phyloP scores from a whole-genome alignment of 345 rosid genomes.

The Linum trigynum region DNA sequence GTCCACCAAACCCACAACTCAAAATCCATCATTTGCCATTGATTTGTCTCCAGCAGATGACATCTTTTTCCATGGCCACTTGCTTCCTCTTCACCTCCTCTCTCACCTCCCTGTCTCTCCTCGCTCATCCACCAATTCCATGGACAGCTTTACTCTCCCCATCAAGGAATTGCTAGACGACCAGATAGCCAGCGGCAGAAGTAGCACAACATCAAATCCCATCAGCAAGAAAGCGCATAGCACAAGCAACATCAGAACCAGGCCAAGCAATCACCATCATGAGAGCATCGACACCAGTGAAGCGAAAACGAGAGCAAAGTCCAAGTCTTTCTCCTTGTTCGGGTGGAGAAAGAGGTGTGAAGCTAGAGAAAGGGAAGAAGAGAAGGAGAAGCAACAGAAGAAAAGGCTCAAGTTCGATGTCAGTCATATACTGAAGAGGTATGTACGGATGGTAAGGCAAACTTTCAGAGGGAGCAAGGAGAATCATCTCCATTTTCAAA shows the following conservation, averaged over 20 bases:
- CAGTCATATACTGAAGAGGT: conserved; percentile 47
- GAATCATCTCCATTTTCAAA: conserved; percentile 22
- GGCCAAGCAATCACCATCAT: not conserved
- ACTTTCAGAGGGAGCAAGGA: conserved; percentile 44
- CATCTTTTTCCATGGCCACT: conserved; percentile 95
- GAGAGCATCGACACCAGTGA: conserved; percentile 11
- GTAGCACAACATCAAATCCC: not conserved
- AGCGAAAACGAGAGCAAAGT: conserved; percentile 28
- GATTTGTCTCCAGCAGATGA: conserved; percentile 94
- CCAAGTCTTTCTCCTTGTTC: conserved; percentile 70
- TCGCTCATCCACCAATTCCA: conserved; percentile 6
- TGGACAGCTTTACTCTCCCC: conserved; percentile 6
- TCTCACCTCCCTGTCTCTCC: conserved; percentile 7
- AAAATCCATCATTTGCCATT: conserved; percentile 40
- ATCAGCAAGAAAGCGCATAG: not conserved
- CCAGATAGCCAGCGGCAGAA: not conserved
- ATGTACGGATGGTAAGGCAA: conserved; percentile 42
- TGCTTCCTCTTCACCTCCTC: conserved; percentile 22
- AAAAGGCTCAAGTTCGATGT: conserved; percentile 48
- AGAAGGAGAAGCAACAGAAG: conserved; percentile 32
- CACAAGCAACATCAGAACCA: conserved; percentile 3
- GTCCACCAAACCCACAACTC: conserved; percentile 24
- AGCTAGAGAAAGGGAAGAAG: conserved; percentile 33
- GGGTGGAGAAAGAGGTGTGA: conserved; percentile 51
- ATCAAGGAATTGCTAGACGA: not conserved